phyloP scores from a whole-genome alignment of 2,329 filamentous ascomycete genomes.

The Triangularia verruculosa region DNA sequence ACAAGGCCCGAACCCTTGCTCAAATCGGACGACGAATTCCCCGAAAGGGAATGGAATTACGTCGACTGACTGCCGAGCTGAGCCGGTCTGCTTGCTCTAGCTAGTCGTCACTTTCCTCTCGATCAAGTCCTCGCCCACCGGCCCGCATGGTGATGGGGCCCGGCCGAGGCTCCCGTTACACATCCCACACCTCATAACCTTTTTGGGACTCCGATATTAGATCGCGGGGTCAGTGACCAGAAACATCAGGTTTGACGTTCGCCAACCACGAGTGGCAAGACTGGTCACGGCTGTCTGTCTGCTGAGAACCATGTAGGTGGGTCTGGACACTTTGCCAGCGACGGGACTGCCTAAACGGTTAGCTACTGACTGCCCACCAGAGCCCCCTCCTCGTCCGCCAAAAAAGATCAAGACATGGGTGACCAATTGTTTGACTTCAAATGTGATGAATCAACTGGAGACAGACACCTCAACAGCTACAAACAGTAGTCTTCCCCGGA shows the following conservation, averaged over 20 bases:
- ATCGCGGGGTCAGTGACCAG: not conserved
- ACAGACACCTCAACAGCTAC: not conserved
- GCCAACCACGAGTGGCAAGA: not conserved
- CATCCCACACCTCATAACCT: not conserved
- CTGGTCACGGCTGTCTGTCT: not conserved
- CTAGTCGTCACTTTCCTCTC: not conserved
- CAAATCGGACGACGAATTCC: not conserved
- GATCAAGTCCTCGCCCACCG: not conserved
- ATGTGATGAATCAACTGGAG: not conserved
- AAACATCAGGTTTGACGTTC: not conserved
- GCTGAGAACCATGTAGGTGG: not conserved
- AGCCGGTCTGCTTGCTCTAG: not conserved
- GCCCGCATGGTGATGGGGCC: not conserved
- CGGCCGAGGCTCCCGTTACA: not conserved
- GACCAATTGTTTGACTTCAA: constrained; percentile 10
- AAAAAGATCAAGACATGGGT: not conserved
- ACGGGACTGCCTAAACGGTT: not conserved
- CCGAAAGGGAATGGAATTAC: not conserved
- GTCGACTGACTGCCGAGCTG: not conserved
- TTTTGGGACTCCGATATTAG: not conserved
- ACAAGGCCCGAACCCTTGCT: constrained; percentile 3
- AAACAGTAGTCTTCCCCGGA: not conserved
- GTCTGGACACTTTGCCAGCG: not conserved
- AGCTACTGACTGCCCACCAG: constrained; percentile 3
- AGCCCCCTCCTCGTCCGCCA: not conserved